Evolutionary conservation across 83 land plant genomes (phyloP).

Genomic region (Diphasiastrum complanatum): DNA sequence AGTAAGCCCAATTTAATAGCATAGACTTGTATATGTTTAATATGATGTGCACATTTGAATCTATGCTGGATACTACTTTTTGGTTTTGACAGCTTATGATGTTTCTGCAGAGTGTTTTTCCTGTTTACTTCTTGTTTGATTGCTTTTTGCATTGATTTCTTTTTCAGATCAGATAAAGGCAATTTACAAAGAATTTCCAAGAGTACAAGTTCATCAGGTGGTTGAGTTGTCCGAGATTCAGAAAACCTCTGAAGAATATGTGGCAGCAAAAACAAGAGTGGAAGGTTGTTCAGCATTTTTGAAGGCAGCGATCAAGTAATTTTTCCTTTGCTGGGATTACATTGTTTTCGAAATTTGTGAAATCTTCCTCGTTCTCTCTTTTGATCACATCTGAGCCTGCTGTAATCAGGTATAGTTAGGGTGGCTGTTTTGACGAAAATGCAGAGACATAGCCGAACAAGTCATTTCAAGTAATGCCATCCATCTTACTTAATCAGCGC

Average conservation of each 20-base stretch:
- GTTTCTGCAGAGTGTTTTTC: too few species aligned
- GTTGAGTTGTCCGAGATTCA: conserved; percentile 44
- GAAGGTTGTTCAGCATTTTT: conserved; percentile 80
- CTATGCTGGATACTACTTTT: too few species aligned
- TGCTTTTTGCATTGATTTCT: background rate
- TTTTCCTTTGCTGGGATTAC: background rate
- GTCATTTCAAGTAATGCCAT: too few species aligned
- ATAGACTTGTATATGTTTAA: too few species aligned
- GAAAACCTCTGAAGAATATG: conserved; percentile 53
- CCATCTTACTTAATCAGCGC: too few species aligned
- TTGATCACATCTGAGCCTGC: background rate
- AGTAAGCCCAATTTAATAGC: too few species aligned
- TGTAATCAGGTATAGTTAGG: background rate
- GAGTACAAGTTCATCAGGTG: conserved; percentile 32
- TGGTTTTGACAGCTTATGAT: too few species aligned
- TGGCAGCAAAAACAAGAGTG: conserved; percentile 63
- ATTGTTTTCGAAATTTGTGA: background rate
- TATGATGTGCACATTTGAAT: too few species aligned
- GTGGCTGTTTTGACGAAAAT: background rate
- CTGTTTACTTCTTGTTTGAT: background rate
- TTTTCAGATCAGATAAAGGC: conserved; percentile 59
- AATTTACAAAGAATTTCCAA: conserved; percentile 64
- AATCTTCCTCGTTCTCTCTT: background rate
- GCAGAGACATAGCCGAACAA: too few species aligned
- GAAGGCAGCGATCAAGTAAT: conserved; percentile 73